Base-by-base conservation (phyloP, 805 yeast genomes). In the Pichia californica region DNA sequence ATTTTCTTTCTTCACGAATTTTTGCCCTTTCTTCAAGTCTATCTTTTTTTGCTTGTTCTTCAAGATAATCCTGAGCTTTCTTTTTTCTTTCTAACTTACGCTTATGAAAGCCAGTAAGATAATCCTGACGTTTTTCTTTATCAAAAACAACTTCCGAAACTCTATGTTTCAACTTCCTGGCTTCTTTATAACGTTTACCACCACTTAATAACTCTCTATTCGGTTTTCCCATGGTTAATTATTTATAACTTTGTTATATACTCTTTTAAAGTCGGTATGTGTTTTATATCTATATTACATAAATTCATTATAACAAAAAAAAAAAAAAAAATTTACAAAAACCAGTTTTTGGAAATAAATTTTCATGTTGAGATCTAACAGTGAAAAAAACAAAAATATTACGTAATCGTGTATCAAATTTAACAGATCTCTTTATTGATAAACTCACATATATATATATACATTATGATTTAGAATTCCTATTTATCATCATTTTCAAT, bases 51-150 rank as follows among this genome's bases (percentile, higher is more conserved):
- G 83, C 93, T 58, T 82, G 85, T 58, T 89, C 96, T 53, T 82
- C 80, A 40, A 76, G 76, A 54, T 71, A 79, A 47, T 76, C 86
- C 52, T 77, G 79, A 0, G 97, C 98, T 51, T 82, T 80, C 66
- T 88, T 89, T 65, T 85, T 84, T 61, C 98, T 75, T 57, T 85
- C 85, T 15, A 91, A 61, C 61, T 91, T 91, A 57, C 99, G 76
- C 66, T 91, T 91, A 63, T 93, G 98, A 63, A 91, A 91, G 32
- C 99, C 99, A 3, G 97, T 91, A 52, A 91, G 67, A 61, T 80
- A 91, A 48, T 91, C 95, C 26, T 71, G 66, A 59, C 97, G 68
- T n/a, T 83, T 74, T 16, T 74, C 84, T 50, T 79, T 77, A 63
- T 93, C 93, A 61, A 88, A 93, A 2, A 76, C 78, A 25, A 93